Evolutionary conservation across 1,284 basidiomycete genomes (phyloP), one percentile per base, ranked within the genome.

Genomic region (Flammula alnicola): DNA sequence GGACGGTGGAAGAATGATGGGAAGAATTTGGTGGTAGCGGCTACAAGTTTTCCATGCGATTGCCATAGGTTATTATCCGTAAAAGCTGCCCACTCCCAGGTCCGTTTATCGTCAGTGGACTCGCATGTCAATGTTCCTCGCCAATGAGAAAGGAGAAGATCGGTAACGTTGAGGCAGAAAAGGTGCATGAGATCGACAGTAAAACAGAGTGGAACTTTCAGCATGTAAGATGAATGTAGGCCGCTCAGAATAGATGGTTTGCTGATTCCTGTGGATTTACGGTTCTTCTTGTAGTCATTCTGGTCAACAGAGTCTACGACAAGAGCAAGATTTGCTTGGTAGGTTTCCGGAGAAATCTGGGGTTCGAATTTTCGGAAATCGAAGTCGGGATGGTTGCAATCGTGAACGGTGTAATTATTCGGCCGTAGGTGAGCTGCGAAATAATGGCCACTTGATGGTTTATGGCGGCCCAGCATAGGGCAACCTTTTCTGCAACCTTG

Each of bases 61-160:
- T 58, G 46, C 69, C 69, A 73, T 6, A 46, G n/a, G n/a, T n/a
- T 23, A 11, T 57, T 47, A 0, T 44, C 56, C 6, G 38, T 33
- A 2, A 74, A 55, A 1, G 63, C 53, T 5, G 59, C 66, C 70
- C 70, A 76, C 20, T 58, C 56, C 71, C 73, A 76, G 9, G 27
- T 54, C 0, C 25, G 20, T 6, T 51, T 54, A 5, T 43, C 22
- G 39, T 71, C 64, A 5, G 51, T 50, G 1, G 20, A 8, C 0
- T 56, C 57, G 22, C 61, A 62, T 32, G 53, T 49, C 12, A 61
- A 49, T 3, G 39, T 40, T 4, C 56, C 55, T 3, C 53, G 41
- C 54, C 58, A 63, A 8, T 61, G 36, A 5, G 38, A n/a, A 8
- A 63, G 11, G 11, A 58, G 40, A 11, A 56, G 14, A 12, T 57